Evolutionary conservation across 179 eudicot species (phyloP).

Genomic region (Silene coronaria): DNA sequence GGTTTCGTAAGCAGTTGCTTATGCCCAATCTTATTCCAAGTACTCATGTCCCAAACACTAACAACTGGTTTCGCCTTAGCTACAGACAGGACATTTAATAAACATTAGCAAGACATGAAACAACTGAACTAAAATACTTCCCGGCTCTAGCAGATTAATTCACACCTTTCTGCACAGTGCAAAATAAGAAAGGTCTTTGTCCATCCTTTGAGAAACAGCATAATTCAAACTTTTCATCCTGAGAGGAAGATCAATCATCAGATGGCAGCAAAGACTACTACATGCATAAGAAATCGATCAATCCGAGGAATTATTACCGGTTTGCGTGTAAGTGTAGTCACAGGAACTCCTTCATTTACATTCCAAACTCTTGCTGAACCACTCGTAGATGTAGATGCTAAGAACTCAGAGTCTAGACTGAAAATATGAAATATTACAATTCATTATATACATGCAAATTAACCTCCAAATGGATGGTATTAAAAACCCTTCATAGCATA

Average conservation of each 20-base stretch:
- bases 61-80: slow-evolving; percentile 60
- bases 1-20: slow-evolving; percentile 70
- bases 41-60: slow-evolving; percentile 89
- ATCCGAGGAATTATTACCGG: slow-evolving; percentile 34
- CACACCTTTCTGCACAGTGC: slow-evolving; percentile 71
- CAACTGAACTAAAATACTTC: neutral
- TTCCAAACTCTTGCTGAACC: slow-evolving; percentile 98
- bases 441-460: slow-evolving; percentile 1
- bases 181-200: slow-evolving; percentile 86
- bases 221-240: slow-evolving; percentile 87
- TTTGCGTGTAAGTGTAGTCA: slow-evolving; percentile 63
- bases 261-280: slow-evolving; percentile 20
- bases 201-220: slow-evolving; percentile 97
- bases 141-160: slow-evolving; percentile 5
- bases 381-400: slow-evolving; percentile 93
- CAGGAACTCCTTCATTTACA: slow-evolving; percentile 75
- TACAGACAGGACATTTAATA: neutral
- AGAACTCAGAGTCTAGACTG: slow-evolving; percentile 93
- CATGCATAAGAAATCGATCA: slow-evolving; percentile 9
- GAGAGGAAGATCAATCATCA: slow-evolving; percentile 18
- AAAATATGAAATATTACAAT: slow-evolving; percentile 13
- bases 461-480: neutral
- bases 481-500: neutral
- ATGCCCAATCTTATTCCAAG: slow-evolving; percentile 87
- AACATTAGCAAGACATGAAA: neutral